Evolutionary conservation across 768 basidiomycete species (phyloP).

Genomic region (Inosperma sp.): DNA sequence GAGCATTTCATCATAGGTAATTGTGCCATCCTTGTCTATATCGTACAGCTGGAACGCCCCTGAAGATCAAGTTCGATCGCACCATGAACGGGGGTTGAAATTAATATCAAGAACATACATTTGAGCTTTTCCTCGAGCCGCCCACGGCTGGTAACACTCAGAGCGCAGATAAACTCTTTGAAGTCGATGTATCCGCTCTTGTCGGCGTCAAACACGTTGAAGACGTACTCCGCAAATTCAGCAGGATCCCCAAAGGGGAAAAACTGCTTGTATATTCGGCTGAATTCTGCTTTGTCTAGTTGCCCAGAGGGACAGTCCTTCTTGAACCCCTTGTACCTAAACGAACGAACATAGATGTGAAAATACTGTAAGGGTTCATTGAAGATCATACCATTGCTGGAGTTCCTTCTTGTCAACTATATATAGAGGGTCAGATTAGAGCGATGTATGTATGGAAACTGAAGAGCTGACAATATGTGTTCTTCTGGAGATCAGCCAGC

Average conservation of each 20-base stretch:
- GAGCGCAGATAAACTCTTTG: constrained; percentile 97
- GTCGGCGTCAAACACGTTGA: constrained; percentile 95
- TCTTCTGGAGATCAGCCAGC: constrained; percentile 92
- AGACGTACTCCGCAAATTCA: constrained; percentile 97
- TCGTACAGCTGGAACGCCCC: constrained; percentile 99
- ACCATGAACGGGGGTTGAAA: constrained; percentile 6
- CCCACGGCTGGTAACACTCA: constrained; percentile 92
- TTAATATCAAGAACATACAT: constrained; percentile 53
- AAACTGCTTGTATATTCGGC: constrained; percentile 99
- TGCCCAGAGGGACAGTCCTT: constrained; percentile 98
- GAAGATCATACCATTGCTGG: constrained; percentile 74
- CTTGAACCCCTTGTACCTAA: constrained; percentile 98
- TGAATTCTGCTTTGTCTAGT: constrained; percentile 92
- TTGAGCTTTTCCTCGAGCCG: constrained; percentile 95
- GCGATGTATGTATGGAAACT: constrained; percentile 12
- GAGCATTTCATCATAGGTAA: constrained; percentile 99
- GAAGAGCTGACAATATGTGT: constrained; percentile 81
- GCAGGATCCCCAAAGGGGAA: constrained; percentile 98
- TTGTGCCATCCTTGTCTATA: constrained; percentile 96
- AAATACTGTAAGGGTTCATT: neutral
- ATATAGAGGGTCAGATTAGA: constrained; percentile 11
- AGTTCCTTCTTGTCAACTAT: constrained; percentile 95
- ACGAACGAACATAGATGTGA: constrained; percentile 8
- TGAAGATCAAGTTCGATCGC: constrained; percentile 32
- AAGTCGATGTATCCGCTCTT: constrained; percentile 98